Base-by-base conservation (phyloP, 495 filamentous ascomycete species). In the Tuber microsphaerosporum region DNA sequence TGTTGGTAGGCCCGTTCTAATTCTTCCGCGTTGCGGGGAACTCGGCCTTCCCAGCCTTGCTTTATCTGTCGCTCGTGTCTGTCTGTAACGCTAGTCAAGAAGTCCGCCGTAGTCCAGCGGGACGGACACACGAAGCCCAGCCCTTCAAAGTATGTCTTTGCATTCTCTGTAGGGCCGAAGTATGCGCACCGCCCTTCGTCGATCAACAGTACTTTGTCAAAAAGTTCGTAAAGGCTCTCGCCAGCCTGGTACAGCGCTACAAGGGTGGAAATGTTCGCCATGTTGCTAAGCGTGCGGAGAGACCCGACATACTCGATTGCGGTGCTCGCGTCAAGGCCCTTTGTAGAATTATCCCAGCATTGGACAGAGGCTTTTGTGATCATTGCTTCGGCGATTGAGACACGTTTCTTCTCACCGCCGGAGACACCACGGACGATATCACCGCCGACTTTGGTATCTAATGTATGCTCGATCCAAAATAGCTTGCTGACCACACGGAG, bases 191-290 rank as follows among this genome's bases (percentile, higher is more conserved):
- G 87, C 10, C 91, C 91, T 73, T 90, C 88, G 75, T 92, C 87
- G 26, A 93, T 89, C 8, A 93, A 83, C 20, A 92, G 82, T 0
- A 92, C 89, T 76, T 92, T 92, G 78, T 92, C 90, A 75, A 92
- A 92, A 2, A 90, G 85, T 43, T 91, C 87, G 78, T 89, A 92
- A 7, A 93, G 82, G 70, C 86, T 88, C 74, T 92, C 89, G 1
- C 90, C 90, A 1, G 91, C 91, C 82, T 93, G 91, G 76, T 93
- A 93, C 5, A 93, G 84, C 16, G 90, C 89, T 46, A 92, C 89
- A 8, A 86, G 79, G 0, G 89, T 90, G 0, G 89, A 89, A 8
- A 89, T 87, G 69, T 88, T 82, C 2, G 87, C 85, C 83, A 90
- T 90, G 75, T 90, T 88, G 12, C 90, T 91, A 42, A 91, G 81